phyloP scores from a whole-genome alignment of 306 rosid species.

The Medicago arabica region DNA sequence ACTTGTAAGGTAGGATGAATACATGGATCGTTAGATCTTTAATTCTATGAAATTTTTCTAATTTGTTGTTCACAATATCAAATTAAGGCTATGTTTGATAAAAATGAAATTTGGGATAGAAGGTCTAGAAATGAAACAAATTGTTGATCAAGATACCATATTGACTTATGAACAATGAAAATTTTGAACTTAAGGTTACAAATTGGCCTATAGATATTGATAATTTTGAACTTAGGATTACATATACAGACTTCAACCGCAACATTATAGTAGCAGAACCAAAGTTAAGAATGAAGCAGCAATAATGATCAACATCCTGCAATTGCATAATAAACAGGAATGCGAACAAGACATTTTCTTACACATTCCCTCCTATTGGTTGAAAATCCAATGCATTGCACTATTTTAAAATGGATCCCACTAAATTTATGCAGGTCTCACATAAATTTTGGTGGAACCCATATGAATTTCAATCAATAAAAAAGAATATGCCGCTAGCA shows the following conservation, averaged over 20 bases:
- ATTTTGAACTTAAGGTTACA: neutral
- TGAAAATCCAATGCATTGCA: neutral
- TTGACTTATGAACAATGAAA: neutral
- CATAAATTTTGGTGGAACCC: neutral
- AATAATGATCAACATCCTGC: conserved; percentile 5
- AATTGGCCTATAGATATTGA: neutral
- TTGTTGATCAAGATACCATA: neutral
- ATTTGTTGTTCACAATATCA: neutral
- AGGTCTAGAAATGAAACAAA: conserved; percentile 9
- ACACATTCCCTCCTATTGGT: neutral
- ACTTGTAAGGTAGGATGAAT: neutral
- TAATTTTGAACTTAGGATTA: conserved; percentile 20
- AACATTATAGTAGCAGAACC: conserved; percentile 3
- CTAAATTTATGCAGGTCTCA: neutral
- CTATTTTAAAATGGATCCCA: neutral
- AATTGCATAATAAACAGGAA: neutral
- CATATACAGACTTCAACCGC: conserved; percentile 4
- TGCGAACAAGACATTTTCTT: neutral
- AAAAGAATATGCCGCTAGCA: neutral
- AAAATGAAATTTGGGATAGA: neutral
- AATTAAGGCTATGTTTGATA: neutral
- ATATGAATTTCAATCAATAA: neutral
- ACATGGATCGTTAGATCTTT: neutral
- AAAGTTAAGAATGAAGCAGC: conserved; percentile 17
- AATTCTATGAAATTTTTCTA: neutral